phyloP scores from a whole-genome alignment of 345 rosid species.

The Capsella bursapastoris region DNA sequence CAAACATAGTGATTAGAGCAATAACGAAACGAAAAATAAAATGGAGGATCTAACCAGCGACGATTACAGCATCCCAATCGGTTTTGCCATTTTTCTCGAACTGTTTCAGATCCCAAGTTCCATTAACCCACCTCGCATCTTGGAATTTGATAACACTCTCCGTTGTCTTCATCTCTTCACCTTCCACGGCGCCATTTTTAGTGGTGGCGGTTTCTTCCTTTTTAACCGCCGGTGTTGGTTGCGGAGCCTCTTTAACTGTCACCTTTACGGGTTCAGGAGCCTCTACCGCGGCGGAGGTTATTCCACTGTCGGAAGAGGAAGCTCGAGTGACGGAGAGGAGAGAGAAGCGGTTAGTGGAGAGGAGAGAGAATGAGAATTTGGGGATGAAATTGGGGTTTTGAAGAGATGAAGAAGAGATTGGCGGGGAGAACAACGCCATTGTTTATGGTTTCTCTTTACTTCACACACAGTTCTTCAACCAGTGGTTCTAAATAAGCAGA shows the following conservation, averaged over 20 bases:
- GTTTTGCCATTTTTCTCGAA: slow-evolving; percentile 67
- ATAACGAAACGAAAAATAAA: too few species aligned
- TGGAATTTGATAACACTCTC: slow-evolving; percentile 50
- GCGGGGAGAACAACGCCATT: slow-evolving; percentile 61
- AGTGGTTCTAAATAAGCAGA: slow-evolving; percentile 26
- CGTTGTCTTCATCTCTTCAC: slow-evolving; percentile 14
- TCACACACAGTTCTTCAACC: slow-evolving; percentile 2
- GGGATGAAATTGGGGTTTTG: slow-evolving; percentile 45
- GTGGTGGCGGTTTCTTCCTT: neutral
- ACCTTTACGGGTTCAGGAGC: slow-evolving; percentile 38
- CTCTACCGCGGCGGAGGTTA: slow-evolving; percentile 48
- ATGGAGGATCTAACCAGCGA: slow-evolving; percentile 63
- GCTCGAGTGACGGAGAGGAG: slow-evolving; percentile 47
- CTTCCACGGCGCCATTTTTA: neutral
- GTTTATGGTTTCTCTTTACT: slow-evolving; percentile 10
- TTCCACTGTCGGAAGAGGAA: slow-evolving; percentile 55
- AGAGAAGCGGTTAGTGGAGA: slow-evolving; percentile 47
- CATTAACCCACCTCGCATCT: slow-evolving; percentile 79
- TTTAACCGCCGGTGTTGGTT: neutral
- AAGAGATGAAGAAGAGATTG: slow-evolving; percentile 42
- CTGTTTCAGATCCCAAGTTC: slow-evolving; percentile 91
- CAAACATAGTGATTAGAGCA: too few species aligned
- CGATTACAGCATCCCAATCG: slow-evolving; percentile 92
- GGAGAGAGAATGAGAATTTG: slow-evolving; percentile 43
- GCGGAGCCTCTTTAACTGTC: slow-evolving; percentile 27